These are phyloP conservation scores for Hypoxylon sp. DNA, from an alignment of 2,329 filamentous ascomycete genomes.

Conservation along the genomic window DNA sequence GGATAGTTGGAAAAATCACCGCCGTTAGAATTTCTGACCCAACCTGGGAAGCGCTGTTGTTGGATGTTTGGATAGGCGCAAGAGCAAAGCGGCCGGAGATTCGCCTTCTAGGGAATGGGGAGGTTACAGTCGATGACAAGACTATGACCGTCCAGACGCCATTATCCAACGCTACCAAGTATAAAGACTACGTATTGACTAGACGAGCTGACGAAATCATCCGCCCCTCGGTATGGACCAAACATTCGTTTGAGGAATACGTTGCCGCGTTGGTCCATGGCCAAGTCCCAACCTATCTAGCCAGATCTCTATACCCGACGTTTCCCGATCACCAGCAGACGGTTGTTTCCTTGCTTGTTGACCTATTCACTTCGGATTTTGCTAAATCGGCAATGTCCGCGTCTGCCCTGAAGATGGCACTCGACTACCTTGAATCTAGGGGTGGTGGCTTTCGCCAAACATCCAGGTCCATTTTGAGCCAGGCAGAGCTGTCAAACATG, in stretches of 20 bases:
- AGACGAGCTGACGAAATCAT: conserved; percentile 49
- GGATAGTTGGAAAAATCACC: conserved; percentile 45
- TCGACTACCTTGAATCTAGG: conserved; percentile 46
- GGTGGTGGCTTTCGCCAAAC: conserved; percentile 46
- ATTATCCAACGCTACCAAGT: conserved; percentile 15
- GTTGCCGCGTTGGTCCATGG: conserved; percentile 50
- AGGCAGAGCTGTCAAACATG: conserved; percentile 43
- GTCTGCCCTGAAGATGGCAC: conserved; percentile 52
- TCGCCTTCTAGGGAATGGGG: conserved; percentile 35
- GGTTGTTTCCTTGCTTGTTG: conserved; percentile 48
- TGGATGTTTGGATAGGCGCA: conserved; percentile 38
- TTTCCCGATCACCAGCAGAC: conserved; percentile 48
- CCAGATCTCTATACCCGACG: conserved; percentile 46
- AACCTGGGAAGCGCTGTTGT: conserved; percentile 34
- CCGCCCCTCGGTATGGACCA: conserved; percentile 49
- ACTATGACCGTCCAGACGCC: conserved; percentile 44
- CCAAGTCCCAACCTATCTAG: conserved; percentile 46
- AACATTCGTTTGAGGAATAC: conserved; percentile 50
- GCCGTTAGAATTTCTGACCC: conserved; percentile 48
- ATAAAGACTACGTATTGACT: conserved; percentile 42
- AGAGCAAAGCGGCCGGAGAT: conserved; percentile 24
- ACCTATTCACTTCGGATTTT: conserved; percentile 48
- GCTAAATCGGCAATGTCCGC: conserved; percentile 44
- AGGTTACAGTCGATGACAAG: conserved; percentile 38
- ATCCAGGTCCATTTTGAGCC: conserved; percentile 46